phyloP scores from a whole-genome alignment of 139 green algal species.

The Cymbomonas tetramitiformis region DNA sequence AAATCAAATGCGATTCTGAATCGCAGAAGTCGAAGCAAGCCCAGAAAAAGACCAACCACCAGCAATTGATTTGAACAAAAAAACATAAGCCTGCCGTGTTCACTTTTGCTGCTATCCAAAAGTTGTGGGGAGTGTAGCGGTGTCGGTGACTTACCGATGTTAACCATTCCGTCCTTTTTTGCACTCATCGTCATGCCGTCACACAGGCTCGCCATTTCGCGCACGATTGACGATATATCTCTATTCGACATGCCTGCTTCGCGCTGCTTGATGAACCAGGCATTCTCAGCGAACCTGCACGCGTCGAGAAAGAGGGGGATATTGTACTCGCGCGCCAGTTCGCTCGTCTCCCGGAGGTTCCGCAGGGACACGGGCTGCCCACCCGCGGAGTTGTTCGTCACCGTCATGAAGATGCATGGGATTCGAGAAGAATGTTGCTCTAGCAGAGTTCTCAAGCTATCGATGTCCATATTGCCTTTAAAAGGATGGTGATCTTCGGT shows the following conservation, averaged over 20 bases:
- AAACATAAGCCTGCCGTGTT: too few relatives aligned
- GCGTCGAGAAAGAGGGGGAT: not conserved
- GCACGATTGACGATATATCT: not conserved
- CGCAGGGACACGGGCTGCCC: not conserved
- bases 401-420: not conserved
- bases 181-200: not conserved
- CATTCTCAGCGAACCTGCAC: not conserved
- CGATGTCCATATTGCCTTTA: not conserved
- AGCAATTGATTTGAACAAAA: too few relatives aligned
- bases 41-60: too few relatives aligned
- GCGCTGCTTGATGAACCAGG: not conserved
- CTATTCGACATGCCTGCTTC: not conserved
- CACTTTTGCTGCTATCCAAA: too few relatives aligned
- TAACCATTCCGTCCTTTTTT: not conserved
- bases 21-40: too few relatives aligned
- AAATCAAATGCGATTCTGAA: too few relatives aligned
- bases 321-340: not conserved
- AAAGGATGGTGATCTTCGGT: not conserved
- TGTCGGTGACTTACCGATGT: too few relatives aligned
- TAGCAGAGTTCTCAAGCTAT: not conserved
- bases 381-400: not conserved
- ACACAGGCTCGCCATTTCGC: not conserved
- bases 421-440: not conserved
- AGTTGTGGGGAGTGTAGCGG: too few relatives aligned
- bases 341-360: not conserved